phyloP scores from a whole-genome alignment of 805 yeast species.

The Tetrapisispora namnaoensis region DNA sequence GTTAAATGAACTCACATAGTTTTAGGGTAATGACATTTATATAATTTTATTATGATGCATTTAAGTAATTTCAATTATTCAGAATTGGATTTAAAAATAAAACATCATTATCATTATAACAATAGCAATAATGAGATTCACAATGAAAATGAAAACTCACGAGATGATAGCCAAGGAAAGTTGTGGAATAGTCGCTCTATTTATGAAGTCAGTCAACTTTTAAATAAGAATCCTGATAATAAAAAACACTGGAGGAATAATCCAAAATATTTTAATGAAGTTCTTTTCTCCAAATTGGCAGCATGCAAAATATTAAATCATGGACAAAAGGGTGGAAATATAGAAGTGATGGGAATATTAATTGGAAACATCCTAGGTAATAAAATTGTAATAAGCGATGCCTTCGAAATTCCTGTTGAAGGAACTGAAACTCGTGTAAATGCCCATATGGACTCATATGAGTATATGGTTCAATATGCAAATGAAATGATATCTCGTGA shows the following conservation, averaged over 20 bases:
- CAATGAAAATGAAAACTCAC: background rate
- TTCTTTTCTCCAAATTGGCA: constrained; percentile 55
- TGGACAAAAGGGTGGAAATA: constrained; percentile 73
- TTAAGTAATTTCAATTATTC: background rate
- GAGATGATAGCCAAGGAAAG: background rate
- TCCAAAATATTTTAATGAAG: constrained; percentile 9
- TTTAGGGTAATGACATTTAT: background rate
- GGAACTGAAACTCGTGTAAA: constrained; percentile 95
- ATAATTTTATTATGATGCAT: background rate
- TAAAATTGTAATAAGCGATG: constrained; percentile 63
- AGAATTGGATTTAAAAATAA: background rate
- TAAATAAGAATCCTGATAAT: background rate
- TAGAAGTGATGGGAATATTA: constrained; percentile 93
- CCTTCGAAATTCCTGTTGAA: constrained; percentile 81
- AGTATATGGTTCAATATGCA: constrained; percentile 82
- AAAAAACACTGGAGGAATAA: background rate
- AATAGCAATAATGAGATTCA: background rate
- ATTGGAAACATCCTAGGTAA: constrained; percentile 58
- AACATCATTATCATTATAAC: background rate
- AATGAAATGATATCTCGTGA: constrained; percentile 41
- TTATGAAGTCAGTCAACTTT: background rate
- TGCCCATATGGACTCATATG: constrained; percentile 89
- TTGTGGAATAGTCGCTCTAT: background rate
- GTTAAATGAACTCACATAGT: too few relatives aligned
- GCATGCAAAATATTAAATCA: constrained; percentile 67